These are phyloP conservation scores for Aspergillus diversus DNA, from an alignment of 495 filamentous ascomycete species.

Conservation along the genomic window DNA sequence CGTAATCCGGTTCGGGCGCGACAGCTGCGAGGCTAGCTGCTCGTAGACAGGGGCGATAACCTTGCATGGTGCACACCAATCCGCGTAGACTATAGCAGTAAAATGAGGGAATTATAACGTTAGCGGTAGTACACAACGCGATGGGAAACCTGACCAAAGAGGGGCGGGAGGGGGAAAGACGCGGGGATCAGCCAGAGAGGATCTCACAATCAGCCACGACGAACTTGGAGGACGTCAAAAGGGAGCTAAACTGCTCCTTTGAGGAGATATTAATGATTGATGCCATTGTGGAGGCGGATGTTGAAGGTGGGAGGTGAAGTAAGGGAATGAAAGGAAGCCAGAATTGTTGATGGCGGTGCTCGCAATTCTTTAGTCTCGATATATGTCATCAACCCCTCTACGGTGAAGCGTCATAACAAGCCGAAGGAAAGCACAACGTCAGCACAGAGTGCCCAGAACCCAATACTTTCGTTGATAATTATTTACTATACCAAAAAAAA, in stretches of 20 bases:
- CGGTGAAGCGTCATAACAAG: constrained; percentile 1
- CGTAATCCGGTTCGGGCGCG: constrained; percentile 71
- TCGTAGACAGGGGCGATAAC: constrained; percentile 84
- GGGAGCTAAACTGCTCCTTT: constrained; percentile 65
- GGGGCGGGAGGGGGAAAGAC: constrained; percentile 18
- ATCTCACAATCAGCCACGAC: constrained; percentile 86
- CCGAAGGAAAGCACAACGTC: neutral
- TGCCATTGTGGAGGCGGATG: constrained; percentile 52
- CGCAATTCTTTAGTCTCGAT: constrained; percentile 31
- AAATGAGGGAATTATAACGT: constrained; percentile 27
- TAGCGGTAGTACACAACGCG: constrained; percentile 6
- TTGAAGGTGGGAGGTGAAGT: constrained; percentile 15
- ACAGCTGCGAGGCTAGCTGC: constrained; percentile 71
- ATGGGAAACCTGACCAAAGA: constrained; percentile 11
- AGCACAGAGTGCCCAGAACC: neutral
- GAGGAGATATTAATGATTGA: constrained; percentile 73
- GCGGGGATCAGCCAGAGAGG: constrained; percentile 18
- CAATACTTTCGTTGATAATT: no score
- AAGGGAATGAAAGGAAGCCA: constrained; percentile 17
- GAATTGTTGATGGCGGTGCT: constrained; percentile 22
- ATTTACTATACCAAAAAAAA: no score
- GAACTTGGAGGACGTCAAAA: constrained; percentile 69
- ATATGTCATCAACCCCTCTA: constrained; percentile 44
- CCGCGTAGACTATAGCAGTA: constrained; percentile 71
- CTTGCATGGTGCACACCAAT: constrained; percentile 87